Evolutionary conservation across 2,329 filamentous ascomycete species (phyloP).

Genomic region (Pseudogymnoascus sp.): DNA sequence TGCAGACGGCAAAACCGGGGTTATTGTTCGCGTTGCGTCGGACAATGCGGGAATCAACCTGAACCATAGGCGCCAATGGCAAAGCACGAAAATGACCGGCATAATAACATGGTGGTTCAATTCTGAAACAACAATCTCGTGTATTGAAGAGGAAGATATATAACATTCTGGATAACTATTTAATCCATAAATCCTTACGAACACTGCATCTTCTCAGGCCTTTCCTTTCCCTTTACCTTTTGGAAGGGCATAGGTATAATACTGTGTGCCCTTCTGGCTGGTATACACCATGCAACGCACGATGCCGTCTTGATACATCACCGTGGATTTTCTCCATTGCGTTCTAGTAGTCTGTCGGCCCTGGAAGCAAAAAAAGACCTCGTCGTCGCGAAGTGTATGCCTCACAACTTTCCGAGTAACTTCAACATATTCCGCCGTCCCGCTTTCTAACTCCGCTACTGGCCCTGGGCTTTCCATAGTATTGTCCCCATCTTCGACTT

Average conservation of each 20-base stretch:
- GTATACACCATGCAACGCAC: neutral
- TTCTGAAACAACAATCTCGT: neutral
- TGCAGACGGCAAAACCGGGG: neutral
- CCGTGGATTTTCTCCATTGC: too few species aligned
- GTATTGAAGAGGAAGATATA: neutral
- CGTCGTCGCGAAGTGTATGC: too few species aligned
- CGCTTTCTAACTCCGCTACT: too few species aligned
- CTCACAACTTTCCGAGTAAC: too few species aligned
- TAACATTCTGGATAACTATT: neutral
- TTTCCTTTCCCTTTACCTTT: neutral
- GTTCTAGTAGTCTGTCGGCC: too few species aligned
- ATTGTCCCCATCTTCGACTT: too few species aligned
- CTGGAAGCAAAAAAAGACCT: too few species aligned
- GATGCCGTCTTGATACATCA: too few species aligned
- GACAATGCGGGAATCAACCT: neutral
- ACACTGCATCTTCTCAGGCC: neutral
- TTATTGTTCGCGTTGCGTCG: neutral
- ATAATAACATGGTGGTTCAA: conserved; percentile 7
- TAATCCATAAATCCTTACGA: neutral
- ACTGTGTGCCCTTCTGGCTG: neutral
- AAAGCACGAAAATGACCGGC: neutral
- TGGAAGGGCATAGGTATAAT: neutral
- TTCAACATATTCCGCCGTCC: too few species aligned
- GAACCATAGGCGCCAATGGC: neutral
- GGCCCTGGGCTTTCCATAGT: too few species aligned